phyloP scores from a whole-genome alignment of 2,329 filamentous ascomycete species.

The Fusarium temperatum region DNA sequence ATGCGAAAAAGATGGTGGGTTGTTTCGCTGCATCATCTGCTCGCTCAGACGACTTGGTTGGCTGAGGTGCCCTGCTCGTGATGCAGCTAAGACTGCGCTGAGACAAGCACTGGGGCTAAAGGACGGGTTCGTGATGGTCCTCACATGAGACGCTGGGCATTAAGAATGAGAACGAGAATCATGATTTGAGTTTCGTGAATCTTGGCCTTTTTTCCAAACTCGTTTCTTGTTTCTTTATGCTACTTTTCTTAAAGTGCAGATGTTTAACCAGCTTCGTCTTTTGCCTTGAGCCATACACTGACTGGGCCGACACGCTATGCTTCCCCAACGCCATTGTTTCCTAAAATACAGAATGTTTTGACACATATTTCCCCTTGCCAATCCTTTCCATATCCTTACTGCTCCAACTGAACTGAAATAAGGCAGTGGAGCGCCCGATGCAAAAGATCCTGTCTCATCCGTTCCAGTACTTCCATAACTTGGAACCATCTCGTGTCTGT shows the following conservation, averaged over 20 bases:
- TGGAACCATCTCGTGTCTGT: slow-evolving; percentile 4
- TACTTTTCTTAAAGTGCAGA: neutral
- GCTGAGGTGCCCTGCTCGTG: slow-evolving; percentile 28
- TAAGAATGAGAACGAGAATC: neutral
- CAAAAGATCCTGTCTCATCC: neutral
- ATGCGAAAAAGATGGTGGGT: slow-evolving; percentile 20
- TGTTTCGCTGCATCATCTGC: slow-evolving; percentile 35
- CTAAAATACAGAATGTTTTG: slow-evolving; percentile 19
- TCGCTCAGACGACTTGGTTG: slow-evolving; percentile 18
- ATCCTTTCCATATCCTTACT: neutral
- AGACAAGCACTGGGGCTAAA: slow-evolving; percentile 19
- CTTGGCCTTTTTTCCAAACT: neutral
- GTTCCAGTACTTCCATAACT: slow-evolving; percentile 9
- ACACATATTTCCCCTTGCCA: neutral
- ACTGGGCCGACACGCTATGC: neutral
- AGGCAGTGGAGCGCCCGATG: neutral
- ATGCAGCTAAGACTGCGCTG: slow-evolving; percentile 27
- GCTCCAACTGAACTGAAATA: neutral
- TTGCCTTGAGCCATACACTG: slow-evolving; percentile 17
- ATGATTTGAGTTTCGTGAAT: slow-evolving; percentile 5
- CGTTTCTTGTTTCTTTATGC: neutral
- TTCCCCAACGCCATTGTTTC: slow-evolving; percentile 20
- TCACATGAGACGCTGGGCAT: slow-evolving; percentile 35
- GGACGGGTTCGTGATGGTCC: slow-evolving; percentile 29
- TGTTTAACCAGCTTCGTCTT: neutral